Evolutionary conservation across 148 eudicot genomes (phyloP), one percentile per base, ranked within the genome.

Genomic region (Selenicereus undatus): DNA sequence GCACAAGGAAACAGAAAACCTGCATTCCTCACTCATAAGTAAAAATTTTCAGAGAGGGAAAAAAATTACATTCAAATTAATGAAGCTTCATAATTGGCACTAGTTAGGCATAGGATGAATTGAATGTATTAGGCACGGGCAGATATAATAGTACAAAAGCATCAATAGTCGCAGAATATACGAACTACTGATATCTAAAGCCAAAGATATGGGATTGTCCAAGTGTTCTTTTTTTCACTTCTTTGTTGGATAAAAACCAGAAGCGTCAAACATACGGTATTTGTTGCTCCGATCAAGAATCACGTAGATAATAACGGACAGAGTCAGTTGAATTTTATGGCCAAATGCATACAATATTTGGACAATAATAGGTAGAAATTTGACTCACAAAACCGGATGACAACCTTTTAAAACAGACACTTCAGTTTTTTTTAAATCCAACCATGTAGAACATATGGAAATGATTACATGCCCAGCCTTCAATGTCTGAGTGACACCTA

Each of bases 11-110:
- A 39, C 1, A 39, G 10, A 16, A 5, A 74, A 74, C 76, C 52
- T 14, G 52, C 54, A 73, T 26, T 62, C 74, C 29, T 73, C 75
- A 43, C 51, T 43, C 73, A 17, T 27, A 36, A 45, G 72, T 77
- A 65, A 52, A 7, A 27, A 29, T 75, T 52, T 36, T 32, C 32
- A 52, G 16, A 52, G 42, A 50, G n/a, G 27, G 64, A 35, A 16
- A 14, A 27, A 75, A 16, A n/a, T 39, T 18, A 56, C 68, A 10
- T 22, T 22, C 27, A 62, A 62, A 62, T 62, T n/a, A 8, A n/a
- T 62, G 68, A 62, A 62, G 68, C 24, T 62, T 62, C 21, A 62
- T 26, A 62, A 62, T 62, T 22, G 27, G 26, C 68, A 62, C n/a
- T 62, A 62, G 6, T 62, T 8, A 62, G 68, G 11, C n/a, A 62